phyloP scores from a whole-genome alignment of 768 basidiomycete species.

The Serendipita sp. region DNA sequence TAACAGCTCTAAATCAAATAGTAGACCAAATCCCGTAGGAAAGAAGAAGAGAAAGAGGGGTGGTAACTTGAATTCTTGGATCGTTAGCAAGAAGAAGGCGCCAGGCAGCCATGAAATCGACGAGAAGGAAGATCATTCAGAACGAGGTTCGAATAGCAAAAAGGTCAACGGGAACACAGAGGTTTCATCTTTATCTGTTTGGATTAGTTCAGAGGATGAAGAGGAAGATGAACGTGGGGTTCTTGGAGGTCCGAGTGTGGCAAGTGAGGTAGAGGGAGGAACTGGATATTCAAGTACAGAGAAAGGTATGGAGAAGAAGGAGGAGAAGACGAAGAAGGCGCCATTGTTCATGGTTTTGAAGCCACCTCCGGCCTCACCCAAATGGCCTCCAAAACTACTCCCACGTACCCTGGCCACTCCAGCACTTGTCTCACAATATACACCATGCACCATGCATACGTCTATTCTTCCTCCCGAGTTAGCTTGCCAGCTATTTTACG shows the following conservation, averaged over 20 bases:
- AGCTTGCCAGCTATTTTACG: conserved; percentile 58
- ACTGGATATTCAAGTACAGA: conserved; percentile 3
- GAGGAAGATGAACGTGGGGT: not conserved
- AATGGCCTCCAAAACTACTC: conserved; percentile 27
- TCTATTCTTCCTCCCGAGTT: conserved; percentile 57
- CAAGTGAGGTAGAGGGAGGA: conserved; percentile 4
- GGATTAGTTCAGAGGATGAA: not conserved
- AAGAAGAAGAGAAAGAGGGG: conserved; percentile 34
- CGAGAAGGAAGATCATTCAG: not conserved
- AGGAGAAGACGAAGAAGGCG: conserved; percentile 18
- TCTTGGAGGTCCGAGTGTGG: conserved; percentile 6
- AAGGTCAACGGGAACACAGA: not conserved
- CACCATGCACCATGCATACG: conserved; percentile 57
- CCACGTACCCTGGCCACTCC: conserved; percentile 50
- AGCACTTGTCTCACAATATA: conserved; percentile 46
- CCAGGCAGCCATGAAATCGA: not conserved
- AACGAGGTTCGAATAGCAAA: conserved; percentile 10
- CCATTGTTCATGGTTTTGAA: conserved; percentile 38
- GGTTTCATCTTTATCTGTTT: not conserved
- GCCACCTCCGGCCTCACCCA: conserved; percentile 27
- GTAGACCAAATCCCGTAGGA: conserved; percentile 11
- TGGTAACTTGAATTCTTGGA: conserved; percentile 37
- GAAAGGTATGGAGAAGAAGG: conserved; percentile 17
- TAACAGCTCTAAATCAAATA: conserved; percentile 18
- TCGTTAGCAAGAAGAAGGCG: not conserved